Conservation (phyloP, 169 alveolate species). For the Cryptosporidium felis region DNA sequence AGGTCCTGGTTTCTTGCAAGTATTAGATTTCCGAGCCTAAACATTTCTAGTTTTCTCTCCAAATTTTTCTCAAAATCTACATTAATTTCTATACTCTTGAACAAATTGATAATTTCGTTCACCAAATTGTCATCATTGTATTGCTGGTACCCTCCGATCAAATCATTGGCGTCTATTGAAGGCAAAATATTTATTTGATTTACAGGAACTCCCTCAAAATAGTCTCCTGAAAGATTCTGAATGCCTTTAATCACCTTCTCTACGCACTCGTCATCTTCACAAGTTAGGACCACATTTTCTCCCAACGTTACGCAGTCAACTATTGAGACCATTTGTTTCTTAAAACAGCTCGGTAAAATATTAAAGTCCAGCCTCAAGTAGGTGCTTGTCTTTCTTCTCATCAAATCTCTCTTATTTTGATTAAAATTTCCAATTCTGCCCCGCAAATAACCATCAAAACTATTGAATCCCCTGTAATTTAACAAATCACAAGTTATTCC, state of each 20-base stretch:
- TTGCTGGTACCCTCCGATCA: conserved; percentile 85
- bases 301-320: conserved; percentile 8
- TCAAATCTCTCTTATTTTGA: no score
- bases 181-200: conserved; percentile 77
- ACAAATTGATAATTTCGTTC: conserved; percentile 6
- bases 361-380: conserved; percentile 3
- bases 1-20: no score
- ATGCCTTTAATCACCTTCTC: conserved; percentile 5
- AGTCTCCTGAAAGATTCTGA: background rate
- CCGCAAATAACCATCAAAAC: no score
- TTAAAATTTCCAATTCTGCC: no score
- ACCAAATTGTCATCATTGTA: conserved; percentile 5
- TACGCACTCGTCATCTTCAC: background rate
- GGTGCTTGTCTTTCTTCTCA: no score
- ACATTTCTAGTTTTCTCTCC: no score
- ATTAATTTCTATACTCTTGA: background rate
- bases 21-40: no score
- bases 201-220: conserved; percentile 2
- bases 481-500: no score
- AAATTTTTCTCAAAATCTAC: no score
- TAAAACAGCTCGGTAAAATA: background rate
- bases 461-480: no score
- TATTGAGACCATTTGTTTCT: background rate
- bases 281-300: conserved; percentile 10
- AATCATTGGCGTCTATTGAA: conserved; percentile 81